Conservation (phyloP, 352 stramenopile species). For the Elongisporangium senticosum region DNA sequence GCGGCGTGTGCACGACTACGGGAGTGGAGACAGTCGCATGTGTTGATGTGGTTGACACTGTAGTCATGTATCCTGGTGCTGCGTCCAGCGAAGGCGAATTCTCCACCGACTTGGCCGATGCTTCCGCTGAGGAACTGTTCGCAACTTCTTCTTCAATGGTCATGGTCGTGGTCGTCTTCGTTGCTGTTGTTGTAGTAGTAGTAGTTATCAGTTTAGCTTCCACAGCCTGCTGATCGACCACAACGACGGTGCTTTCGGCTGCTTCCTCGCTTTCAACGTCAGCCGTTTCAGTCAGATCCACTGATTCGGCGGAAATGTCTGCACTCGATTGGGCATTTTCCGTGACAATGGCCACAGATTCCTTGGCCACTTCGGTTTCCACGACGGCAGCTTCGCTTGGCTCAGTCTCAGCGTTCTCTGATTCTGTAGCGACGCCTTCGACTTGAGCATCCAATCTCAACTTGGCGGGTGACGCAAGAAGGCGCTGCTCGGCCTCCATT, state of each 20-base stretch:
- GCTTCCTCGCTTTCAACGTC: too few species aligned
- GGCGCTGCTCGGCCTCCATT: neutral
- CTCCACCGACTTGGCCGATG: neutral
- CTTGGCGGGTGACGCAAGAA: neutral
- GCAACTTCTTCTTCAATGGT: neutral
- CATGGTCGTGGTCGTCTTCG: neutral
- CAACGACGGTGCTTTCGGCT: too few species aligned
- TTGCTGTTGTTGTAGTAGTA: neutral
- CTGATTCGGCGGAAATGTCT: neutral
- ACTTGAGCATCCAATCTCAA: neutral
- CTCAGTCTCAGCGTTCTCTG: too few species aligned
- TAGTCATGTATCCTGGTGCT: neutral
- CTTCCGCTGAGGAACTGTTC: neutral
- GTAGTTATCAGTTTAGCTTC: neutral
- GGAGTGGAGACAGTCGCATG: neutral
- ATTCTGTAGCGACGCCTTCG: neutral
- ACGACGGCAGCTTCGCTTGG: too few species aligned
- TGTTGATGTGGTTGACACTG: neutral
- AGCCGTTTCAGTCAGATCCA: neutral
- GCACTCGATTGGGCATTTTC: neutral
- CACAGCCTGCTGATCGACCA: too few species aligned
- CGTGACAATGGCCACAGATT: neutral
- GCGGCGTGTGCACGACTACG: too few species aligned
- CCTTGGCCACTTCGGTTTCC: too few species aligned
- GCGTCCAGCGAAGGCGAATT: neutral